Evolutionary conservation across 192 early-diverging fungal genomes (phyloP).

Genomic region (Backusella tarrabulga): DNA sequence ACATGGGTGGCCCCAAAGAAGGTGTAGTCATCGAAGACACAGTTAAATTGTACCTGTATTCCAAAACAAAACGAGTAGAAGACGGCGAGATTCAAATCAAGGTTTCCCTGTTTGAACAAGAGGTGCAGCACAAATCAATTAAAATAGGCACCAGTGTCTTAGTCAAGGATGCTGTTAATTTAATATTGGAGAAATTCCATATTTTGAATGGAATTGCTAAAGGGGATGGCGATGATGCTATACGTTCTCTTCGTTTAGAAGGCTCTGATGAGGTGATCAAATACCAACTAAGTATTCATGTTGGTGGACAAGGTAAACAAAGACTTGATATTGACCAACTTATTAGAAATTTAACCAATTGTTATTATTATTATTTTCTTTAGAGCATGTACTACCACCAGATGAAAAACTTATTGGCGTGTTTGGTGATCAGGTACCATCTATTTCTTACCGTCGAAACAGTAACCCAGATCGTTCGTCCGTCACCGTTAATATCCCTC

Average conservation of each 20-base stretch:
- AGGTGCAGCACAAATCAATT: slow-evolving; percentile 12
- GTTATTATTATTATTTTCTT: neutral
- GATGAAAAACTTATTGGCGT: slow-evolving; percentile 15
- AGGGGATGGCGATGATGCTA: slow-evolving; percentile 22
- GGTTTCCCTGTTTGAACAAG: neutral
- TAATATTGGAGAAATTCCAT: slow-evolving; percentile 44
- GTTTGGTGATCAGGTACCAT: slow-evolving; percentile 16
- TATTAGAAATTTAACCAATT: slow-evolving; percentile 1
- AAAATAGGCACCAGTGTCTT: slow-evolving; percentile 29
- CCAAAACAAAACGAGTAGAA: slow-evolving; percentile 16
- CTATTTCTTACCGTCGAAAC: slow-evolving; percentile 12
- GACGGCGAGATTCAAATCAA: slow-evolving; percentile 29
- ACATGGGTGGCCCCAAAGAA: slow-evolving; percentile 30
- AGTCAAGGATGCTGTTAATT: slow-evolving; percentile 41
- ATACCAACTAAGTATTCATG: slow-evolving; percentile 20
- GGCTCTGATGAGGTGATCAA: slow-evolving; percentile 16
- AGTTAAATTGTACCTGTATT: slow-evolving; percentile 25
- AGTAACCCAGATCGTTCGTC: slow-evolving; percentile 34
- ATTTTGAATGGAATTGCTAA: slow-evolving; percentile 41
- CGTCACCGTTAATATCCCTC: slow-evolving; percentile 7
- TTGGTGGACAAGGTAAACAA: slow-evolving; percentile 22
- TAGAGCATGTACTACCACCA: slow-evolving; percentile 14
- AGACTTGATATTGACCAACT: neutral
- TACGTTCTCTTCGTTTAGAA: slow-evolving; percentile 7
- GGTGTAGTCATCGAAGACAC: neutral